Conservation (phyloP, 805 yeast species). For the Metschnikowia matae region DNA sequence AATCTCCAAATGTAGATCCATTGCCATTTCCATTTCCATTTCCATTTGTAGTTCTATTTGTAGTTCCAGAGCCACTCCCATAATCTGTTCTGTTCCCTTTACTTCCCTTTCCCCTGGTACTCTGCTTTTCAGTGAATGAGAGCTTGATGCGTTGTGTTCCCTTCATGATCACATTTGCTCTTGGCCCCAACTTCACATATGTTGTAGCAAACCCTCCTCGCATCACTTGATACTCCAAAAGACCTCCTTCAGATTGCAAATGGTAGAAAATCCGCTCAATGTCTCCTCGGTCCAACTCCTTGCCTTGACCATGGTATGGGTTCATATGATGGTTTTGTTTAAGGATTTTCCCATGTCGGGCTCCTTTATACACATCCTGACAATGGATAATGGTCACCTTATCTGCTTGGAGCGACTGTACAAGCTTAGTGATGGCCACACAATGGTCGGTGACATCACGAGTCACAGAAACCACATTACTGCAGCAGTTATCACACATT, state of each 20-base stretch:
- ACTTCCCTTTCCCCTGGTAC: background rate
- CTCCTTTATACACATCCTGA: slow-evolving; percentile 79
- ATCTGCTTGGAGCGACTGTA: slow-evolving; percentile 49
- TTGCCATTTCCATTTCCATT: too few relatives aligned
- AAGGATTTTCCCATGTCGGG: slow-evolving; percentile 56
- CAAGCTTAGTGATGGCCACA: slow-evolving; percentile 53
- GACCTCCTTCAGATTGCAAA: slow-evolving; percentile 58
- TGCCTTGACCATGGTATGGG: slow-evolving; percentile 70
- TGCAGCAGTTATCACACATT: slow-evolving; percentile 80
- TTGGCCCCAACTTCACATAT: slow-evolving; percentile 61
- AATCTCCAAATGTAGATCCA: background rate
- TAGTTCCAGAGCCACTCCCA: too few relatives aligned
- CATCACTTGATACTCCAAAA: slow-evolving; percentile 69
- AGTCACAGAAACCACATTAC: slow-evolving; percentile 36
- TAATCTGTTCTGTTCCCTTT: too few relatives aligned
- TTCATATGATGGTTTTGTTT: slow-evolving; percentile 57
- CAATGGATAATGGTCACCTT: slow-evolving; percentile 75
- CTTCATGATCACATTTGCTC: slow-evolving; percentile 46
- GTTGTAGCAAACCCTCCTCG: slow-evolving; percentile 77
- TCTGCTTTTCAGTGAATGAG: slow-evolving; percentile 38
- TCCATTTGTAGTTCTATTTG: too few relatives aligned
- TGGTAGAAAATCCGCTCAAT: slow-evolving; percentile 82
- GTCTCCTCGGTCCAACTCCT: slow-evolving; percentile 56
- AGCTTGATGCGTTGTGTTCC: slow-evolving; percentile 47
- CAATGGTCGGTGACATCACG: slow-evolving; percentile 71